Conservation (phyloP, 2,329 filamentous ascomycete species). For the Xylaria digitata region DNA sequence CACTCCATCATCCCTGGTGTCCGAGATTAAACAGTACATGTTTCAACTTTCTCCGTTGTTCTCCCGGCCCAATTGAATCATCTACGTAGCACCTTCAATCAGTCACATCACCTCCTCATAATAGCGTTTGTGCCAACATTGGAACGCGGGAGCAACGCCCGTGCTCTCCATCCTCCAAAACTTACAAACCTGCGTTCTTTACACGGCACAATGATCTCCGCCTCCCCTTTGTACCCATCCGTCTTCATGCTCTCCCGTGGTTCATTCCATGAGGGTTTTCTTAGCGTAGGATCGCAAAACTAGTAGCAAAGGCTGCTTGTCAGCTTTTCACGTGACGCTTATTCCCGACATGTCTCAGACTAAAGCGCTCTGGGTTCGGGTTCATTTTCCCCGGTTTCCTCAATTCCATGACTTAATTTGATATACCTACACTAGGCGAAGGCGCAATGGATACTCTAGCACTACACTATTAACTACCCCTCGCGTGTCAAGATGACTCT, state of each 20-base stretch:
- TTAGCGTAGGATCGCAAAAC: neutral
- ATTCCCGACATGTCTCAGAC: conserved; percentile 7
- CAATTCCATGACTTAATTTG: neutral
- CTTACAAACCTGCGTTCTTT: neutral
- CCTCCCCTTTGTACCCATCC: neutral
- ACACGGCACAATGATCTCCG: neutral
- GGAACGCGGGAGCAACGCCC: neutral
- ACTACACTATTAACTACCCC: neutral
- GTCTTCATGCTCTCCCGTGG: neutral
- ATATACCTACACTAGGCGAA: neutral
- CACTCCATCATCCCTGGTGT: conserved; percentile 11
- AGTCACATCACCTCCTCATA: conserved; percentile 8
- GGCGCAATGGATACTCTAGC: neutral
- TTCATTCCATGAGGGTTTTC: too few species aligned
- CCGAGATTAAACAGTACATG: neutral
- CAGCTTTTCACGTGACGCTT: neutral
- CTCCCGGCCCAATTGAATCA: neutral
- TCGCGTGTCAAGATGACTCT: neutral
- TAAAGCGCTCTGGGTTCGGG: neutral
- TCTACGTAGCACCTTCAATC: conserved; percentile 1
- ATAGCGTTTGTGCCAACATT: neutral
- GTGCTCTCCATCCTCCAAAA: neutral
- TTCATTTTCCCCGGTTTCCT: neutral
- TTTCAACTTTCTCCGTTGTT: conserved; percentile 16
- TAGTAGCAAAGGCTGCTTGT: neutral